A percentile compares a stretch with the other conserved stretches of the same genome.
phyloP scores from a whole-genome alignment of 129 eudicot species.

The Pseudognaphalium luteoalbum region DNA sequence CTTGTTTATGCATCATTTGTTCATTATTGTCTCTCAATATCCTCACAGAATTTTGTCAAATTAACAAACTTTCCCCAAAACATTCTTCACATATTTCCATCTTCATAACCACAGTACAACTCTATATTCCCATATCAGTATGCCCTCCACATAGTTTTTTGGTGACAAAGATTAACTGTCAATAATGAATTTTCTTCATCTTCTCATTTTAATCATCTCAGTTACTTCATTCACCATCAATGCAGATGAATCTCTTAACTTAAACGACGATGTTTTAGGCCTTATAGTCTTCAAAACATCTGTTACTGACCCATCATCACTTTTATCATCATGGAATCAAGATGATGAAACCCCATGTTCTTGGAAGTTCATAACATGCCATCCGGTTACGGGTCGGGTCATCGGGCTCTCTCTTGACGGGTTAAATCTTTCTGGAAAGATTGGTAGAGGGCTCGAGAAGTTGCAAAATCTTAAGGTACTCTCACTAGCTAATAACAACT shows the following conservation, averaged over 20 bases:
- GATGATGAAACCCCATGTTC: conserved; percentile 81
- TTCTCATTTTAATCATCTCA: conserved; percentile 25
- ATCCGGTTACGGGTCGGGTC: conserved; percentile 55
- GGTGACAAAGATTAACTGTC: not conserved
- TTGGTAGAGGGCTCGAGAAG: conserved; percentile 78
- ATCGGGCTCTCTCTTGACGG: conserved; percentile 53
- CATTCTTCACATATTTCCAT: conserved; percentile 26
- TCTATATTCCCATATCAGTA: conserved; percentile 1
- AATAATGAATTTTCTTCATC: conserved; percentile 28
- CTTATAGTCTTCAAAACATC: conserved; percentile 84
- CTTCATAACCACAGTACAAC: conserved; percentile 22
- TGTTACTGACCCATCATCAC: conserved; percentile 52
- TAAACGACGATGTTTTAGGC: conserved; percentile 86
- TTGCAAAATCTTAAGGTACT: conserved; percentile 55
- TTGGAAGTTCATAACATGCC: conserved; percentile 70
- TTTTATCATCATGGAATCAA: conserved; percentile 72
- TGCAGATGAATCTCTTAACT: conserved; percentile 34
- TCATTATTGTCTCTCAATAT: conserved; percentile 28
- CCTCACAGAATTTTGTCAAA: conserved; percentile 22
- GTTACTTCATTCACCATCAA: conserved; percentile 27
- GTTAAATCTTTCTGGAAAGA: conserved; percentile 69
- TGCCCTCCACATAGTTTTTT: conserved; percentile 18
- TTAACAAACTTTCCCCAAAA: conserved; percentile 14
- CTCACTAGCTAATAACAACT: conserved; percentile 69
- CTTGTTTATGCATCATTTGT: conserved; percentile 25